Evolutionary conservation across 176 grass and related monocot species (phyloP).

Genomic region (Eleusine indica): DNA sequence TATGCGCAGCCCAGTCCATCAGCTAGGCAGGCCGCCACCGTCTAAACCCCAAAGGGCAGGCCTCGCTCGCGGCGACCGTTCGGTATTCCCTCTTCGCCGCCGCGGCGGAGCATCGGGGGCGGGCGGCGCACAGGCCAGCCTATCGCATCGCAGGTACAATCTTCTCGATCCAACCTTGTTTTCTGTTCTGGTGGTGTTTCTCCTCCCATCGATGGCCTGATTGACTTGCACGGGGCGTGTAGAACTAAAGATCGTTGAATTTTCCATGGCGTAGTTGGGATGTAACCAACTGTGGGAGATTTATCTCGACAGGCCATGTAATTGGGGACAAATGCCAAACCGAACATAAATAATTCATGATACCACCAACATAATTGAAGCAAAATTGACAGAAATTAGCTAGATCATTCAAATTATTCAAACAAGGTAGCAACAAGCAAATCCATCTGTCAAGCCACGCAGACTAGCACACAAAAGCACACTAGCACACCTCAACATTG

Average conservation of each 20-base stretch:
- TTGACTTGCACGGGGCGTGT: not conserved
- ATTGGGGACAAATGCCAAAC: not conserved
- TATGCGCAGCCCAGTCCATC: not conserved
- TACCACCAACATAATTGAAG: not conserved
- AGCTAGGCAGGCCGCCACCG: not conserved
- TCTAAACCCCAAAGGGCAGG: not conserved
- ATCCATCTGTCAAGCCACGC: slow-evolving; percentile 20
- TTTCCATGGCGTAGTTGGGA: not conserved
- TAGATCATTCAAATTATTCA: slow-evolving; percentile 43
- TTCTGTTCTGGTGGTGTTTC: not conserved
- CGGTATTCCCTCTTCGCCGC: not conserved
- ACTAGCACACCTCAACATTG: not conserved
- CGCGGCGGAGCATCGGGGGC: not conserved
- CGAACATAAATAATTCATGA: not conserved
- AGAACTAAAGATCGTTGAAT: not conserved
- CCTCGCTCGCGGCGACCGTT: not conserved
- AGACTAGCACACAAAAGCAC: slow-evolving; percentile 35
- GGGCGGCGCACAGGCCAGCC: not conserved
- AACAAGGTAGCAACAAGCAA: slow-evolving; percentile 29
- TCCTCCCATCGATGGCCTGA: too few species aligned
- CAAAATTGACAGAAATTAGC: not conserved
- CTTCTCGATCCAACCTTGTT: not conserved
- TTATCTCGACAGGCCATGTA: too few species aligned
- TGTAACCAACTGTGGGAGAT: not conserved
- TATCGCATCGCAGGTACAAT: not conserved